Percentiles rank a stretch among this genome's conserved stretches.
Evolutionary conservation across 2,329 filamentous ascomycete genomes (phyloP).

Genomic region (Neofusicoccum cordaticola): DNA sequence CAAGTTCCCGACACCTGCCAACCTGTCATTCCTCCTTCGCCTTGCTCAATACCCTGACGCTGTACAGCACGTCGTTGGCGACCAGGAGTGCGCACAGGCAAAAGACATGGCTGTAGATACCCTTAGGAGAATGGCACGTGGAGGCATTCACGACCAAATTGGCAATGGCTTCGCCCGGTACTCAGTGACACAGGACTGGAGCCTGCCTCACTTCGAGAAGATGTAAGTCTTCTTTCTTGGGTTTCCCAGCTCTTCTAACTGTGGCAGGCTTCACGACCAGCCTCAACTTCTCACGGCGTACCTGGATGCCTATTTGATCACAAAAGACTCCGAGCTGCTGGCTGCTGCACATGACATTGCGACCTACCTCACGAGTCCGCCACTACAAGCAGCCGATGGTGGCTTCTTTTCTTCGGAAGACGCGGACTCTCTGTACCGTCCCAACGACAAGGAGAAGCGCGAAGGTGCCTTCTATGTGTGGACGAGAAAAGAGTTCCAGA

Average conservation of each 20-base stretch:
- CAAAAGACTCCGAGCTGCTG: constrained; percentile 67
- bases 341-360: constrained; percentile 78
- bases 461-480: constrained; percentile 95
- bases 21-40: constrained; percentile 76
- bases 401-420: constrained; percentile 88
- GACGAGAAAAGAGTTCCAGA: constrained; percentile 82
- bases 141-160: constrained; percentile 71
- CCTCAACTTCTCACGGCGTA: constrained; percentile 80
- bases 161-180: constrained; percentile 80
- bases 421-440: constrained; percentile 75
- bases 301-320: constrained; percentile 77
- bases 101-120: constrained; percentile 78
- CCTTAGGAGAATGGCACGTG: constrained; percentile 71
- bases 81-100: constrained; percentile 70
- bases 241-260: background rate
- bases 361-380: constrained; percentile 74
- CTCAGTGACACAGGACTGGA: constrained; percentile 89
- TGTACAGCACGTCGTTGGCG: constrained; percentile 84
- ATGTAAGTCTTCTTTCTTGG: constrained; percentile 49
- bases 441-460: constrained; percentile 74
- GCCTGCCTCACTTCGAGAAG: constrained; percentile 94
- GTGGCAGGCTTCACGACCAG: constrained; percentile 72
- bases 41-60: constrained; percentile 68
- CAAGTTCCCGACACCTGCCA: constrained; percentile 87
- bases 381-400: constrained; percentile 65